Conservation (phyloP, 2,329 filamentous ascomycete genomes). For the Exutisphaerella laricina region DNA sequence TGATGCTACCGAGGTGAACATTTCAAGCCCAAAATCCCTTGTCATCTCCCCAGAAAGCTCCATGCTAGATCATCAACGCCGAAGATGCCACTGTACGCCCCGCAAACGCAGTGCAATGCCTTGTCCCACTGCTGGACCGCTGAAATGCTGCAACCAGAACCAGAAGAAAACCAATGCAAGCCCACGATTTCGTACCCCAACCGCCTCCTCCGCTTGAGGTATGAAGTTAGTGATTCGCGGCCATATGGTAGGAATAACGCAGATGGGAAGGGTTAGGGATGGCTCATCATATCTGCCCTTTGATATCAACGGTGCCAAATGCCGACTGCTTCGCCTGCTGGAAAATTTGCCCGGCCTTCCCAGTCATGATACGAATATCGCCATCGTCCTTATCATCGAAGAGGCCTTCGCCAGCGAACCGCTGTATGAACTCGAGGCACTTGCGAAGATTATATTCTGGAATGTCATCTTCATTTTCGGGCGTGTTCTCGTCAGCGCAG, state of each 20-base stretch:
- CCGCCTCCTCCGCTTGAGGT: no score
- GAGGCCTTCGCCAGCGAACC: conserved; percentile 68
- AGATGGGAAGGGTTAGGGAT: conserved; percentile 1
- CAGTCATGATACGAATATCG: conserved; percentile 62
- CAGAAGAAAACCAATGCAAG: no score
- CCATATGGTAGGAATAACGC: conserved; percentile 6
- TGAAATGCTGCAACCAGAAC: no score
- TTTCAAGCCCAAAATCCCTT: no score
- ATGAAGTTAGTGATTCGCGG: not conserved
- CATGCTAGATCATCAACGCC: not conserved
- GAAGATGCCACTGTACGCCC: not conserved
- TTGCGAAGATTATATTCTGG: conserved; percentile 15
- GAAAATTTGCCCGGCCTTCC: conserved; percentile 67
- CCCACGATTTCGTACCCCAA: no score
- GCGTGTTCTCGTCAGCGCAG: conserved; percentile 64
- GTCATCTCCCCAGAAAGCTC: no score
- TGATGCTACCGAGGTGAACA: no score
- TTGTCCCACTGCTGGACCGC: no score
- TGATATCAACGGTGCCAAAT: conserved; percentile 88
- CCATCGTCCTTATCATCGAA: conserved; percentile 65
- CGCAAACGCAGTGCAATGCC: not conserved
- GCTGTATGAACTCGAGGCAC: conserved; percentile 82
- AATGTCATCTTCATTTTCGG: conserved; percentile 23
- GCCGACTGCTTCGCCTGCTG: conserved; percentile 67
- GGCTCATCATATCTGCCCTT: conserved; percentile 72